Evolutionary conservation across 805 yeast genomes (phyloP), one percentile per base, ranked within the genome.

Genomic region (Pichia gijzeniarum): DNA sequence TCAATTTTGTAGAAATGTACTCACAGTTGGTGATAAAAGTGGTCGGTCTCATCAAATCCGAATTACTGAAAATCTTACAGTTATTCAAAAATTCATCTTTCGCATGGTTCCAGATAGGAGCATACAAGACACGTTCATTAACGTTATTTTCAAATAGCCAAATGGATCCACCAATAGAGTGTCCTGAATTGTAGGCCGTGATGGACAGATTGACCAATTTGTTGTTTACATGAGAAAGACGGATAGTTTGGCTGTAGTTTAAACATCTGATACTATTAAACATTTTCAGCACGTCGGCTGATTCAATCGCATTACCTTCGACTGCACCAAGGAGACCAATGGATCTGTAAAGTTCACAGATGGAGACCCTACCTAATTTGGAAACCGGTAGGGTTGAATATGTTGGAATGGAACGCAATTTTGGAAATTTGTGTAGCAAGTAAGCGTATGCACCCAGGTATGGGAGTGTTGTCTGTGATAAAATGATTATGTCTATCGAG

Each of bases 91-190:
- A 89, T 0, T 86, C 75, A 58, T 91, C 98, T 52, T 80, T 80
- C 1, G 97, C 82, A 60, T 93, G 98, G 61, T 90, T 91, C 98
- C 98, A 93, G 38, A 85, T 79, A 2, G 93, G 89, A 0, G 96
- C 95, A 62, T 88, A 87, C 2, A 91, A 69, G n/a, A 90, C 68
- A 51, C 82, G 82, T 53, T 91, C 97, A 16, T 81, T 76, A 49
- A 83, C 80, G 45, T 81, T 80, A 38, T 76, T 73, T 31, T 46
- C 47, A 10, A 91, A 62, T 32, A 82, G 68, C 97, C 97, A 90
- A 38, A 90, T 78, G 0, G 95, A 79, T 13, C 99, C 98, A 50
- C 99, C 99, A 25, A 93, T 71, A 0, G 95, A 73, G 59, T 87
- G 96, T 3, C 99, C 99, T 0, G 97, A 82, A 61, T 85, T 89